Base-by-base conservation (phyloP, 768 basidiomycete genomes). In the Collybia sp. region DNA sequence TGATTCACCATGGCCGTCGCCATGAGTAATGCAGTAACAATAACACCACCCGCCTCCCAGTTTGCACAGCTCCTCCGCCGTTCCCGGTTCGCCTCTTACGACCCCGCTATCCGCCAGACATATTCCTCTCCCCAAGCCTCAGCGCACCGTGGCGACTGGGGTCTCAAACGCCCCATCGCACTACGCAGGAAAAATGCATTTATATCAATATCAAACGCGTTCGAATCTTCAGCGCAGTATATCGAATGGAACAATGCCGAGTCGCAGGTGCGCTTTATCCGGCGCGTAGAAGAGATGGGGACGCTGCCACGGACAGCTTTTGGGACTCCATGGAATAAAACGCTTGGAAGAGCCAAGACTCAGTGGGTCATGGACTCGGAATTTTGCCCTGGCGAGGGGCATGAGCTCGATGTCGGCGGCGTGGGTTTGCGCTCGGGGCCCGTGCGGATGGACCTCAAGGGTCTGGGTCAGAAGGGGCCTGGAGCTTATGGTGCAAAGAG, bases 21-120 rank as follows among this genome's bases (percentile, higher is more conserved):
- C 19, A 64, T 61, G 61, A 62, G 64, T 37, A 49, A 58, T 38
- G 50, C 56, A 42, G 48, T 52, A 35, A 25, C 25, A 25, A 25
- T 16, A 40, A 1, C 50, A 42, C n/a, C 50, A 66, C 68, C 83
- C 3, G 65, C 83, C 0, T 89, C 88, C 12, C 75, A 82, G 3
- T 93, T 93, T 58, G 76, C 85, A 19, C 72, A 80, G 16, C 82
- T 93, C 42, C 75, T 94, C 41, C 82, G 86, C 20, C 79, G 82
- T 38, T 92, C 92, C 30, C 85, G 85, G 52, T 93, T 93, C 65
- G 82, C 89, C 9, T 70, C 84, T 10, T 91, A 73, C 61, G 86
- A 91, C 67, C 87, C 86, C 0, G 57, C 61, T 39, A 88, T 94
- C 49, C 75, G 76, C 39, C 90, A 92, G 57, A 79, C 89, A 15